Percentiles rank a stretch among this genome's conserved stretches.
Evolutionary conservation across 2,329 filamentous ascomycete genomes (phyloP).

Genomic region (Scedosporium apiospermum): DNA sequence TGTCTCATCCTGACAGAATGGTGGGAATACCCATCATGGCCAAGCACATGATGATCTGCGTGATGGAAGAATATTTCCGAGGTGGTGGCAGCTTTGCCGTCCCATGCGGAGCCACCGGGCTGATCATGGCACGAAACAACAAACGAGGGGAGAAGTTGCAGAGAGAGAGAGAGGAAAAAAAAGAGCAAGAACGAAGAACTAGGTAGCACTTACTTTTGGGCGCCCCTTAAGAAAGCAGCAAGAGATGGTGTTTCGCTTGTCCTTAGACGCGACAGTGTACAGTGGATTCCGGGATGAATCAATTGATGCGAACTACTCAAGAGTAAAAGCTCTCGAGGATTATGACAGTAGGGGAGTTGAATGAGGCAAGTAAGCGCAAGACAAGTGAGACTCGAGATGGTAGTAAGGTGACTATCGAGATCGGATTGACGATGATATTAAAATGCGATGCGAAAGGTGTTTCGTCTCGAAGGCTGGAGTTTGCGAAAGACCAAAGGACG

Average conservation of each 20-base stretch:
- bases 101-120: not conserved
- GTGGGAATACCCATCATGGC: not conserved
- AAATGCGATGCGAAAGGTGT: not conserved
- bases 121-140: not conserved
- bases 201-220: not conserved
- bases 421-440: not conserved
- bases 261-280: not conserved
- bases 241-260: not conserved
- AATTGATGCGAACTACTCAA: not conserved
- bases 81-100: not conserved
- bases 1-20: too few relatives aligned
- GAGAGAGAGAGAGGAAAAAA: conserved; percentile 10
- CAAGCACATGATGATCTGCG: not conserved
- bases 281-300: not conserved
- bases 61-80: not conserved
- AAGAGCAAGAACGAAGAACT: conserved; percentile 6
- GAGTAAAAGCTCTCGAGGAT: not conserved
- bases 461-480: not conserved
- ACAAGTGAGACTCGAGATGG: not conserved
- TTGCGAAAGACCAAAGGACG: not conserved
- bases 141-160: conserved; percentile 7
- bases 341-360: not conserved
- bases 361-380: not conserved
- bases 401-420: not conserved
- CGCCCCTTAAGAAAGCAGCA: not conserved